Evolutionary conservation across 352 stramenopile genomes (phyloP), one percentile per base, ranked within the genome.

Genomic region (Nannochloropsis limnetica): DNA sequence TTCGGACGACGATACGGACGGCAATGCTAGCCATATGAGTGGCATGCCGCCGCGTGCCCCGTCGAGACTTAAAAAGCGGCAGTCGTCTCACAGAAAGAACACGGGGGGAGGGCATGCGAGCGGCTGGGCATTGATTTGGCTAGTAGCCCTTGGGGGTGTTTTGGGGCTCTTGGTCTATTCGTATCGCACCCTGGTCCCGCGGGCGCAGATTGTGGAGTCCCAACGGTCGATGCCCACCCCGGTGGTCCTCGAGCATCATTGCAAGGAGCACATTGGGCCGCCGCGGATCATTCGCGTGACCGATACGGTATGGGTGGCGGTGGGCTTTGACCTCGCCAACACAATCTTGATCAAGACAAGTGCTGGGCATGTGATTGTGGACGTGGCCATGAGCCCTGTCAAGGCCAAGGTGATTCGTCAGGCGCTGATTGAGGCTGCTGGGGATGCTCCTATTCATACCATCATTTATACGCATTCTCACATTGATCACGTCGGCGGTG

Each of bases 251-350:
- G 61, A 74, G 61, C 61, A 74, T 29, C 61, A 74, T 29, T 74
- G 61, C 61, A 74, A 74, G 61, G 61, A 74, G 61, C 61, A 74
- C 25, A 74, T 74, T 29, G 61, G 61, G n/a, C 61, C 61, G 61
- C 61, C 61, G n/a, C 61, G 61, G 25, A 20, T 74, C n/a, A 25
- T 74, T 29, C 61, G 11, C 1, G 61, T 74, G n/a, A 74, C 61
- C n/a, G 61, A 74, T 8, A 74, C n/a, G n/a, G 61, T 74, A 11
- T 74, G 61, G 61, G 61, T 74, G 15, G 61, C 61, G 8, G 61
- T 74, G 25, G 61, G 61, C n/a, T 74, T 25, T 20, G 61, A 74
- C 61, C n/a, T 74, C 9, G 61, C 61, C n/a, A 74, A 74, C 11
- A 74, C 61, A 14, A 74, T 74, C n/a, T 29, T 74, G n/a, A 74